Evolutionary conservation across 106 monocot species (phyloP).

Genomic region (Iris macrosiphon): DNA sequence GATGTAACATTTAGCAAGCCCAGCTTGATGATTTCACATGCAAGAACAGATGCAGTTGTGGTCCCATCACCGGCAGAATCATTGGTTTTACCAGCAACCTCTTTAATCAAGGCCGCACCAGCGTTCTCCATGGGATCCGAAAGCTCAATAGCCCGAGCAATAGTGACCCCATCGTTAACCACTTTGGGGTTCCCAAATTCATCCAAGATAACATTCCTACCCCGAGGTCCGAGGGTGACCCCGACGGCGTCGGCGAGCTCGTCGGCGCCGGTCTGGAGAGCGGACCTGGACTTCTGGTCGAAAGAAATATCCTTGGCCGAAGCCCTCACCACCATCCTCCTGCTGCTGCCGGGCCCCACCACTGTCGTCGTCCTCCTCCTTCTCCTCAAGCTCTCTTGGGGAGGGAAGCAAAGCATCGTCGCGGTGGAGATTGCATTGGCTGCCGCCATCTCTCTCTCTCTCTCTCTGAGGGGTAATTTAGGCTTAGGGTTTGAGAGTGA

Average conservation of each 20-base stretch:
- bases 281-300: conserved; percentile 65
- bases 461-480: too few relatives aligned
- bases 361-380: conserved; percentile 4
- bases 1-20: conserved; percentile 68
- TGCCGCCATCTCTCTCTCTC: conserved; percentile 49
- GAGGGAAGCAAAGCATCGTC: conserved; percentile 54
- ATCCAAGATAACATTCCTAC: conserved; percentile 92
- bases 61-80: conserved; percentile 83
- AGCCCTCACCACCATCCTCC: conserved; percentile 42
- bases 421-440: conserved; percentile 75
- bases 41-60: conserved; percentile 68
- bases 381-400: conserved; percentile 28
- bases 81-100: conserved; percentile 63
- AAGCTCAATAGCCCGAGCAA: conserved; percentile 82
- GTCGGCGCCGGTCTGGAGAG: conserved; percentile 81
- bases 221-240: conserved; percentile 94
- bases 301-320: conserved; percentile 82
- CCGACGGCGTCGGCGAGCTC: conserved; percentile 96
- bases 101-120: conserved; percentile 71
- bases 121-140: conserved; percentile 88
- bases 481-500: too few relatives aligned
- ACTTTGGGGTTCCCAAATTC: conserved; percentile 85
- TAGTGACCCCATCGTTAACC: conserved; percentile 90
- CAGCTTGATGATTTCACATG: conserved; percentile 72
- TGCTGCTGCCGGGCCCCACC: conserved; percentile 18